Base-by-base conservation (phyloP, 495 filamentous ascomycete species). In the Penicillium tannophilum region DNA sequence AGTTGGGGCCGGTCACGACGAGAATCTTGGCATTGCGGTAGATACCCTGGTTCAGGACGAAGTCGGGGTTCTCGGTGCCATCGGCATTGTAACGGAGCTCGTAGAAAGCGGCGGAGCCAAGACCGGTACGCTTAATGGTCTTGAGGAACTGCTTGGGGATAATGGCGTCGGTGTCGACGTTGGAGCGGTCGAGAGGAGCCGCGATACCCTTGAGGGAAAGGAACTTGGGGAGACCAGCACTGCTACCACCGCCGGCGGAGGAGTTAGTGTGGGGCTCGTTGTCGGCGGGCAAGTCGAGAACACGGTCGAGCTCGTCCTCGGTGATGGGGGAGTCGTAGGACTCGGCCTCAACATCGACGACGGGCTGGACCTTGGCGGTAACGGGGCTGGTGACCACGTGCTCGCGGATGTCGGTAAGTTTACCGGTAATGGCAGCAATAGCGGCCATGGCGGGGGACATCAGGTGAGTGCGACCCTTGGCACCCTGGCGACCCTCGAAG, bases 141-240 rank as follows among this genome's bases (percentile, higher is more conserved):
- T 98, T 98, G 53, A 98, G 82, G 82, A 98, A 98, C 73, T 98
- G 94, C 72, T 98, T 98, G 59, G 94, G 94, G 57, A 98, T 98
- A 73, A 98, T 98, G 64, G 93, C 93, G 66, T 98, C 94, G 30
- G 94, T 98, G 75, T 98, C 94, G 67, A 97, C 85, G 66, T 98
- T 98, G 60, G 86, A 81, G 55, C 88, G 85, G 59, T 96, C 90
- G 75, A 98, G 78, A 6, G 92, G 91, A 9, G 92, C 94, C 10
- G 91, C 92, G 57, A 95, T 87, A 56, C 94, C 94, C 76, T 88
- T 92, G 62, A 95, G 83, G 30, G 83, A 78, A 20, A 81, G 84
- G 78, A 96, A 98, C 69, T 89, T 89, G 58, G 91, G 87, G 42
- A 96, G 87, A 48, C 92, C 91, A 52, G 72, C 73, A 52, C 81